phyloP scores from a whole-genome alignment of 176 grass and related monocot genomes.

The Poa pratensis region DNA sequence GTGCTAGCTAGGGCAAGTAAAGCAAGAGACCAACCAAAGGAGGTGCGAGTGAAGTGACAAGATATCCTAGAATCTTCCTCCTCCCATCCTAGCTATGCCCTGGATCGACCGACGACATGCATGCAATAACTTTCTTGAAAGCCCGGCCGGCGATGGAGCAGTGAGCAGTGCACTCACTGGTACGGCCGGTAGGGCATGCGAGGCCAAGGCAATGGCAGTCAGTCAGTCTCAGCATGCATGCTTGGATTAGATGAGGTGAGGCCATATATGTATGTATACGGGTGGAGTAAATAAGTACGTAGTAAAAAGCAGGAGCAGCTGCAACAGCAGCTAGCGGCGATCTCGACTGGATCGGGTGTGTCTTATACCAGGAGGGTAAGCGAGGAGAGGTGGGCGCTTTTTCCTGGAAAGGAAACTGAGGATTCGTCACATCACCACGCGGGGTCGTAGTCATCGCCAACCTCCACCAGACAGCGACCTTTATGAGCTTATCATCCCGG shows the following conservation, averaged over 20 bases:
- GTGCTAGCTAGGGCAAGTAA: conserved; percentile 5
- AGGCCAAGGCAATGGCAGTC: conserved; percentile 19
- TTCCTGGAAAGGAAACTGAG: conserved; percentile 82
- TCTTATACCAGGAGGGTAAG: conserved; percentile 59
- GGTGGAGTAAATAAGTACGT: conserved; percentile 4
- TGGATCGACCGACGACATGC: conserved; percentile 42
- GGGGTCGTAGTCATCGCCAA: conserved; percentile 62
- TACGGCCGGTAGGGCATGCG: conserved; percentile 17
- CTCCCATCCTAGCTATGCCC: conserved; percentile 31
- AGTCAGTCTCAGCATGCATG: not conserved
- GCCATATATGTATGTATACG: not conserved
- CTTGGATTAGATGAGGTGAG: conserved; percentile 16
- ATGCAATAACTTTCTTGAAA: conserved; percentile 47
- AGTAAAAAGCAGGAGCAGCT: conserved; percentile 27
- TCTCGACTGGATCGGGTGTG: conserved; percentile 7
- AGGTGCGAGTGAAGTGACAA: conserved; percentile 55
- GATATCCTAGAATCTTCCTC: conserved; percentile 70
- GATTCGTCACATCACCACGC: conserved; percentile 89
- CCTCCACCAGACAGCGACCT: conserved; percentile 65
- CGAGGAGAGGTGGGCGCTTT: conserved; percentile 45
- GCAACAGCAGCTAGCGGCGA: conserved; percentile 24
- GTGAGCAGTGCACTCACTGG: conserved; percentile 29
- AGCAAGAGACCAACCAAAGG: conserved; percentile 55
- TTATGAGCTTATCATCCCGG: conserved; percentile 51
- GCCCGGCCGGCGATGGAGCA: conserved; percentile 30